Conservation (phyloP, 169 alveolate genomes). For the Cryptosporidium parvum region DNA sequence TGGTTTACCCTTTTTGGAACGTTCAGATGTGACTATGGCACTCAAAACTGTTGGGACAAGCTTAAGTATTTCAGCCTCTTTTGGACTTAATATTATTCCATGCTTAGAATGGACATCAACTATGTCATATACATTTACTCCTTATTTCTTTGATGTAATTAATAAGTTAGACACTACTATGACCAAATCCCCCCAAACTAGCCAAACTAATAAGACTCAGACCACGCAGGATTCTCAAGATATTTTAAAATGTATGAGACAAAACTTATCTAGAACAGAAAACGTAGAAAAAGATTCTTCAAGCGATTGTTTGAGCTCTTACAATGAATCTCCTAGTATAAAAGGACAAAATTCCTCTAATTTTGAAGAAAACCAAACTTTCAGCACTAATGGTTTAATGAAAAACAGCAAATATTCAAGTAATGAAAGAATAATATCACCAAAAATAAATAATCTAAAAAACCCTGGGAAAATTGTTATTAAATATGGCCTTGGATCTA, state of each 20-base stretch:
- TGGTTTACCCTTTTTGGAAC: constrained; percentile 58
- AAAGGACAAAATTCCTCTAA: not conserved
- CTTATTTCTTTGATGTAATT: constrained; percentile 4
- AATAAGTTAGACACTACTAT: not conserved
- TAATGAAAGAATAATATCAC: not conserved
- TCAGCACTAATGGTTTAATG: not conserved
- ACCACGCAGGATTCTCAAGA: not conserved
- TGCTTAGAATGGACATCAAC: constrained; percentile 65
- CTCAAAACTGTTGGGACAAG: constrained; percentile 59
- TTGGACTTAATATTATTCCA: constrained; percentile 50
- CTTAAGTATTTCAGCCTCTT: constrained; percentile 53
- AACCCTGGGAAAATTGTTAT: constrained; percentile 27
- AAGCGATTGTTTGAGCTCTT: not conserved
- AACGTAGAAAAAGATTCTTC: not conserved
- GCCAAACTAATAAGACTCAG: no score
- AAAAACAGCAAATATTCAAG: not conserved
- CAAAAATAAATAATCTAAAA: not conserved
- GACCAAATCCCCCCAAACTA: not conserved
- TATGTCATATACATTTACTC: constrained; percentile 15
- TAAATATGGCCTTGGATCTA: constrained; percentile 34
- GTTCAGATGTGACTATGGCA: constrained; percentile 53
- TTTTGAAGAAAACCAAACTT: not conserved
- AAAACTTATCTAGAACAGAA: not conserved
- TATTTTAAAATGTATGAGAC: not conserved
- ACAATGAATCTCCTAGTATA: not conserved